Evolutionary conservation across 2,329 filamentous ascomycete genomes (phyloP).

Genomic region (Botrytis cinerea): DNA sequence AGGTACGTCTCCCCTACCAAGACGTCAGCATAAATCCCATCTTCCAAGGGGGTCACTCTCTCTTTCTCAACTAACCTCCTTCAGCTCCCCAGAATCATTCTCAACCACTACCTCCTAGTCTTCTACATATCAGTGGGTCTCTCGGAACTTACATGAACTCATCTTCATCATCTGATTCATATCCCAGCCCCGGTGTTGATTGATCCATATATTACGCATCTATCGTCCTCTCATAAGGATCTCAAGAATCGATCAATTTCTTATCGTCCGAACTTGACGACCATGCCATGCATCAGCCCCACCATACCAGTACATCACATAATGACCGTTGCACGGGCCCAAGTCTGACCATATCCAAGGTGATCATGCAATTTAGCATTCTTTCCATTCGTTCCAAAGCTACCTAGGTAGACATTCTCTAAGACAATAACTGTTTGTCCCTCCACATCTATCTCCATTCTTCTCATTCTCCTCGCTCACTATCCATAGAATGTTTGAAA

Average conservation of each 20-base stretch:
- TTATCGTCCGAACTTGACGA: neutral
- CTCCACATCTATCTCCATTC: no score
- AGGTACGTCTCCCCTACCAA: neutral
- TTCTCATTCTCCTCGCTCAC: no score
- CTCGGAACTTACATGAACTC: neutral
- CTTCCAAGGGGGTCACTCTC: neutral
- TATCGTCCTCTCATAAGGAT: neutral
- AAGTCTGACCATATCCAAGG: neutral
- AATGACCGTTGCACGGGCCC: neutral
- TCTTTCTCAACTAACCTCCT: neutral
- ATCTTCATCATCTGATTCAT: neutral
- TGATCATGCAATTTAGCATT: no score
- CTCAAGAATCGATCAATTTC: neutral
- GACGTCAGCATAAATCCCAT: neutral
- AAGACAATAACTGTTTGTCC: no score
- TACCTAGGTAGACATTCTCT: no score
- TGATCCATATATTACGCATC: neutral
- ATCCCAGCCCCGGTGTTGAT: neutral
- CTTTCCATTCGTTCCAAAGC: no score
- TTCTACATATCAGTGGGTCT: neutral
- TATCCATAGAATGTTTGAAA: no score
- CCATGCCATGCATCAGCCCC: neutral
- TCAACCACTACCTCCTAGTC: neutral
- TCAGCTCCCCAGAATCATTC: neutral
- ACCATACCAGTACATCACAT: neutral